Conservation (phyloP, 2,329 filamentous ascomycete species). For the Alternaria triticimaculans region DNA sequence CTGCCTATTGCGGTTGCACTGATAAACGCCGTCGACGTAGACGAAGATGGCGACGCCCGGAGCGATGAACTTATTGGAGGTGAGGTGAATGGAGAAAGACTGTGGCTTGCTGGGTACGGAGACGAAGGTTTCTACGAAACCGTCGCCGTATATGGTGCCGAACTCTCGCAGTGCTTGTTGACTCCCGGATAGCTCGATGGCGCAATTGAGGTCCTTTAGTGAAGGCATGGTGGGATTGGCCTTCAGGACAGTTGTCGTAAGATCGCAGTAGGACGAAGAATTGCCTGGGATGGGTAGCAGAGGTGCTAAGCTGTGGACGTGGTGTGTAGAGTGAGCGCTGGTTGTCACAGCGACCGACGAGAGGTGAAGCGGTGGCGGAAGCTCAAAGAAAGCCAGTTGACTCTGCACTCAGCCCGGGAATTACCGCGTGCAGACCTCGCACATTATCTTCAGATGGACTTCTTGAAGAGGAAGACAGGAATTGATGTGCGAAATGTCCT, state of each 20-base stretch:
- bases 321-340: background rate
- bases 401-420: too few relatives aligned
- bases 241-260: background rate
- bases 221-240: slow-evolving; percentile 54
- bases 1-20: slow-evolving; percentile 62
- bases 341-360: background rate
- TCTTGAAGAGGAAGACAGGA: background rate
- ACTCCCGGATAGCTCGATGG: slow-evolving; percentile 57
- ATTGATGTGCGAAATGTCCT: background rate
- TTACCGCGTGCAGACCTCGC: too few relatives aligned
- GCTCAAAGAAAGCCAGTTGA: background rate
- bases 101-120: slow-evolving; percentile 54
- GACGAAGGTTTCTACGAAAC: slow-evolving; percentile 60
- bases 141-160: slow-evolving; percentile 58
- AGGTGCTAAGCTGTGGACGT: background rate
- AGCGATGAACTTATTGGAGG: slow-evolving; percentile 59
- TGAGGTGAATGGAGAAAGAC: slow-evolving; percentile 59
- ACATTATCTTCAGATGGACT: background rate
- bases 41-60: slow-evolving; percentile 62
- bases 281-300: too few relatives aligned
- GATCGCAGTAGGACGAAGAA: background rate
- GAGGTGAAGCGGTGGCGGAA: background rate
- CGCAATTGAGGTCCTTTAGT: slow-evolving; percentile 61
- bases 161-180: slow-evolving; percentile 56
- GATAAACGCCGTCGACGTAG: slow-evolving; percentile 64